Base-by-base conservation (phyloP, 2,329 filamentous ascomycete genomes). In the Fusarium sp. region DNA sequence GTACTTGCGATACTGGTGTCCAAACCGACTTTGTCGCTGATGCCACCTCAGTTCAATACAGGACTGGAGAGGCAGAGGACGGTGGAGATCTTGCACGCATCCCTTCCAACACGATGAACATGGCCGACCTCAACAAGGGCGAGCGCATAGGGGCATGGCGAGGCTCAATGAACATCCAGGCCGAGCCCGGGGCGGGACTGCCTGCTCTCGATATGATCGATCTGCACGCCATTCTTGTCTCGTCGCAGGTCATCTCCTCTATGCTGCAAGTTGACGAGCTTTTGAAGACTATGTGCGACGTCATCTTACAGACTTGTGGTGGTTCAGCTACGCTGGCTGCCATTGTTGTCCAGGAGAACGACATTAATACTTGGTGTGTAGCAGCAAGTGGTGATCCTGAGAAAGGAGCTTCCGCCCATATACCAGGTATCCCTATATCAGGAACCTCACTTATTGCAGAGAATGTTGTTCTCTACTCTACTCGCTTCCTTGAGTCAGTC, bases 161-260 rank as follows among this genome's bases (percentile, higher is more conserved):
- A 74, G 89, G 89, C 22, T 87, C 88, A 17, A 90, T 89, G 83
- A 83, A 87, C 57, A 79, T 84, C 52, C 86, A 88, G 66, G 82
- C 87, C 11, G 89, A 90, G 72, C 85, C 88, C 26, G 89, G 88
- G 6, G 89, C 85, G 41, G 91, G 91, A 17, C 85, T 95, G 67
- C 92, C 92, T 45, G 91, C 92, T 34, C 87, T 96, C 60, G 93
- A 96, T 82, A 95, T 96, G 91, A 91, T 96, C 78, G 93, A 95
- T 80, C 82, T 95, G 70, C 91, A 93, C 47, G 92, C 92, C 30
- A 95, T 96, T 66, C 85, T 96, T 20, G 91, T 93, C 75, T 94
- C 92, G 6, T 94, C 92, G 15, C 93, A 95, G 79, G 89, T 95
- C 48, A 91, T 96, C 48, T 95, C 93, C 9, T 95, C 93, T 22